Percentiles rank a stretch among this genome's conserved stretches.
These are phyloP conservation scores for Epichloe glyceriae DNA, from an alignment of 2,329 filamentous ascomycete genomes.

Conservation along the genomic window DNA sequence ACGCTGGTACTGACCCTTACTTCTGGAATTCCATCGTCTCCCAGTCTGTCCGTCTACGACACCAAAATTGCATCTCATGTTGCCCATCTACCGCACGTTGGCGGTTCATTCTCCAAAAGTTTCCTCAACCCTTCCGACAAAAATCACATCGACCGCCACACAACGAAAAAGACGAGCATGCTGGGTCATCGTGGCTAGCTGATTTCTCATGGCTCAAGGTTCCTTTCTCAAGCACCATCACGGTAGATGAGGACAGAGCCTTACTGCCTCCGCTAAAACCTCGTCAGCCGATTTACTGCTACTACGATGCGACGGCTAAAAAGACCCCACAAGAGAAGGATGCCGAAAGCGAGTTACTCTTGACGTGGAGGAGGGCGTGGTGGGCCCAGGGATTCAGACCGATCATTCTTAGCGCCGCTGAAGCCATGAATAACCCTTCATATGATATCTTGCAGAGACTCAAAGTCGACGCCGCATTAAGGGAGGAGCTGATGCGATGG, in stretches of 20 bases:
- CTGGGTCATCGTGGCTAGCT: conserved; percentile 71
- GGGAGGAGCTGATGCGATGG: conserved; percentile 68
- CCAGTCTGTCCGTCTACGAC: conserved; percentile 36
- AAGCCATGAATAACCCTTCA: conserved; percentile 71
- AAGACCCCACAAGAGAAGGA: conserved; percentile 52
- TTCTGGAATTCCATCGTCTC: conserved; percentile 32
- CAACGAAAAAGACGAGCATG: conserved; percentile 66
- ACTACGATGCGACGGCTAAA: conserved; percentile 59
- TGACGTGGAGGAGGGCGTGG: conserved; percentile 88
- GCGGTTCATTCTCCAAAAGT: conserved; percentile 30
- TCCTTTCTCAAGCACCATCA: conserved; percentile 72
- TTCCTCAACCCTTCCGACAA: conserved; percentile 52
- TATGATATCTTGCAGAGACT: conserved; percentile 57
- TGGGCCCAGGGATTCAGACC: conserved; percentile 89
- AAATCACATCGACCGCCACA: conserved; percentile 59
- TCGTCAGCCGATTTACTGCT: conserved; percentile 75
- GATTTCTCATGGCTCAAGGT: conserved; percentile 78
- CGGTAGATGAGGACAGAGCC: conserved; percentile 68
- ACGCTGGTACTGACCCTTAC: conserved; percentile 41
- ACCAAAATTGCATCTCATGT: conserved; percentile 34
- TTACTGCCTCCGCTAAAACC: conserved; percentile 64
- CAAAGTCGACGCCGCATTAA: conserved; percentile 47
- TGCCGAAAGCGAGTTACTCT: conserved; percentile 64
- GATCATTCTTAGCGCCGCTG: conserved; percentile 62
- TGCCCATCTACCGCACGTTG: conserved; percentile 11